A percentile compares a stretch with the other conserved stretches of the same genome.
Evolutionary conservation across 306 rosid genomes (phyloP).

Genomic region (Cucumis cinereus): DNA sequence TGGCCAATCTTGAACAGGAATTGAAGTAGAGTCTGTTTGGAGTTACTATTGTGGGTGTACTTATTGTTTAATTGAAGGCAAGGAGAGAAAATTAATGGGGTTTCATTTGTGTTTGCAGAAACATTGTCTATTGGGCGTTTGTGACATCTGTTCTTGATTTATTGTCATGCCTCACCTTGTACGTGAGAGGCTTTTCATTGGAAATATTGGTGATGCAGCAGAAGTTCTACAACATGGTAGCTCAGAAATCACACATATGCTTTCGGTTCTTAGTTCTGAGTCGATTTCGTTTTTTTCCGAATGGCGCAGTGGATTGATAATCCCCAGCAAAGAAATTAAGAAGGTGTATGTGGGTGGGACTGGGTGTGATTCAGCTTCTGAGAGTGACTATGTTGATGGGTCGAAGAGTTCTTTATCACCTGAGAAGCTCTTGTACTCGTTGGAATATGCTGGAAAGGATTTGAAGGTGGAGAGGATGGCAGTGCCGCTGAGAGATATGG

Average conservation of each 20-base stretch:
- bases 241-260: slow-evolving; percentile 45
- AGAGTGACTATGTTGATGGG: slow-evolving; percentile 19
- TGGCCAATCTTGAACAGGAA: background rate
- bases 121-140: background rate
- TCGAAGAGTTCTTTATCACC: slow-evolving; percentile 34
- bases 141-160: background rate
- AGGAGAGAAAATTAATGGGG: background rate
- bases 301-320: slow-evolving; percentile 39
- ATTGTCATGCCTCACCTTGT: slow-evolving; percentile 64
- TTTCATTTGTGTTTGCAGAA: background rate
- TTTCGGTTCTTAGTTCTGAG: slow-evolving; percentile 75
- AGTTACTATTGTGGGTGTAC: background rate
- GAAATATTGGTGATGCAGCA: slow-evolving; percentile 69
- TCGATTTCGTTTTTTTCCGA: slow-evolving; percentile 72
- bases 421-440: slow-evolving; percentile 46
- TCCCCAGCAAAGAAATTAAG: slow-evolving; percentile 53
- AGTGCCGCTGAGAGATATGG: slow-evolving; percentile 74
- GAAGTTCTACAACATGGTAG: slow-evolving; percentile 47
- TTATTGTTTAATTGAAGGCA: background rate
- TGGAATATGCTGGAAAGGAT: slow-evolving; percentile 76
- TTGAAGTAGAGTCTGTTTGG: background rate
- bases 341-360: slow-evolving; percentile 36
- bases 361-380: slow-evolving; percentile 17
- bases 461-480: slow-evolving; percentile 77
- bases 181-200: slow-evolving; percentile 67